Base-by-base conservation (phyloP, 352 stramenopile species). In the Pythium brachiatum region DNA sequence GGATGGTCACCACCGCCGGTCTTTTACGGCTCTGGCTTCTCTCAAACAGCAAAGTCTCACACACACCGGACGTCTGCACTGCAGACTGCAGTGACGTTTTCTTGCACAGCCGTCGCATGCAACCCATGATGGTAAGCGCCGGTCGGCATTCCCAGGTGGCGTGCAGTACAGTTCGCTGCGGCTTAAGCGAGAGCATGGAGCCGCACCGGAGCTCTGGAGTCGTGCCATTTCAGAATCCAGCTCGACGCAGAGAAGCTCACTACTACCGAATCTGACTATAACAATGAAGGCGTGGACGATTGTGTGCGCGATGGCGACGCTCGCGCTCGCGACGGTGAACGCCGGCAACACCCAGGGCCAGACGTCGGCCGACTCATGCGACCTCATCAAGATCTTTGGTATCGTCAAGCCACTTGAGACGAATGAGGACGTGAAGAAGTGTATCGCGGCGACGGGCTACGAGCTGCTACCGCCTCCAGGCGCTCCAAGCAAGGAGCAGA, bases 311-410 rank as follows among this genome's bases (percentile, higher is more conserved):
- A n/a, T 61, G 29, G 62, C 50, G 9, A 51, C 51, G 41, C 23
- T 62, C 18, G 50, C 51, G n/a, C 20, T 75, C 7, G 43, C 64
- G n/a, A 25, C 57, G 2, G 26, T 64, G 8, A 41, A 32, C 43
- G 47, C 60, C 7, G 8, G 20, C 9, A 57, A 6, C 25, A 46
- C 26, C 7, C n/a, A 26, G n/a, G 20, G 7, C n/a, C 41, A 48
- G 5, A 20, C 41, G 0, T 32, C 64, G 9, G 56, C 46, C 13
- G 44, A 57, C 12, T 64, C 67, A 18, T 81, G 70, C 54, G 68
- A 78, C 18, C 61, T 78, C 39, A 74, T 76, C 57, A 72, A 69
- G 50, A 68, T 80, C 36, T 80, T 78, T 36, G 48, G 44, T 2
- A 38, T 70, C 29, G 54, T 78, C 25, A 72, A 78, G 44, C 70